Base-by-base conservation (phyloP, 2,329 filamentous ascomycete species). In the Colletotrichum orchidophilum region DNA sequence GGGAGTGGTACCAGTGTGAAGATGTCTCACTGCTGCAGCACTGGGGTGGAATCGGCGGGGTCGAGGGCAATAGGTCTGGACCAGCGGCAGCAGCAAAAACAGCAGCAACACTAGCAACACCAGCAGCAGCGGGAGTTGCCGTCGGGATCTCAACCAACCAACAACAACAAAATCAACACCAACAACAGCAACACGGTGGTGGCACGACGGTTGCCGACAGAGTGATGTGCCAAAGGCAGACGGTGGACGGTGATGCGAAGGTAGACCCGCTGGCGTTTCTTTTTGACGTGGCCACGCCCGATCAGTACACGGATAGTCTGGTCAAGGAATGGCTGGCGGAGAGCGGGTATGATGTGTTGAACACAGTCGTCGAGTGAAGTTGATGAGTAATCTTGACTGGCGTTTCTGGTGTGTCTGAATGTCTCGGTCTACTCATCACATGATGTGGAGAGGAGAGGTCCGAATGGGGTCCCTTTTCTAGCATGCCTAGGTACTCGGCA, bases 1-100 rank as follows among this genome's bases (percentile, higher is more conserved):
- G 49, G 8, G 69, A 75, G 33, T 75, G 74, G 74, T 75, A 74
- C 27, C 53, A 55, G 21, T 73, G 71, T 42, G 67, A 73, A 13
- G 55, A 66, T 27, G 57, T 73, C 24, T 70, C 72, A 4, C 66
- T 69, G 11, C 29, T 71, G 27, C 69, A 71, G 33, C 29, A 53
- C 33, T 59, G n/a, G 24, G 31, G 31, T 21, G 39, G 27, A 3
- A 35, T 33, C 15, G 8, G 24, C 39, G 35, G 39, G 39, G 39
- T 46, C 39, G 39, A 46, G 39, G 39, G 39, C 39, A 46, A 3
- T 18, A 46, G n/a, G 6, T n/a, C 39, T 21, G 39, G 39, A 46
- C 39, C 39, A 46, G 21, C 39, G 9, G 39, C 39, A 46, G 21
- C n/a, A 15, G 39, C 18, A 46, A 18, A 15, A 46, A 18, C 39